phyloP scores from a whole-genome alignment of 2,329 filamentous ascomycete species.

The Septoria petroselini region DNA sequence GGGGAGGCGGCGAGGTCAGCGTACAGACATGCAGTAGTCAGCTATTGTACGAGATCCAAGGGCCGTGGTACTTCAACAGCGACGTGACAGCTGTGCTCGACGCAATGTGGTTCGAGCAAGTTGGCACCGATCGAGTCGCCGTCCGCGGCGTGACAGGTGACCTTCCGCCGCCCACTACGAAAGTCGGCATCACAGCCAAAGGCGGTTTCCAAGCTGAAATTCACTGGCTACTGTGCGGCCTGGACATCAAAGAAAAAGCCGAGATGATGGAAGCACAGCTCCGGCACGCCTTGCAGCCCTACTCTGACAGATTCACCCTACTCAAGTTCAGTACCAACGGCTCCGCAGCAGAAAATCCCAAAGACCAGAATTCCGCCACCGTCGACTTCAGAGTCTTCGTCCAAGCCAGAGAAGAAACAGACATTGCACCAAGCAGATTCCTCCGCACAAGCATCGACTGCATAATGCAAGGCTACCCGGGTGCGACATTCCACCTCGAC shows the following conservation, averaged over 20 bases:
- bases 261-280: slow-evolving; percentile 47
- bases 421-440: slow-evolving; percentile 34
- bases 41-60: slow-evolving; percentile 55
- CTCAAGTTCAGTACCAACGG: slow-evolving; percentile 44
- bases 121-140: slow-evolving; percentile 50
- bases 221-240: slow-evolving; percentile 46
- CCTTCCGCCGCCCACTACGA: slow-evolving; percentile 52
- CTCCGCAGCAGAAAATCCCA: slow-evolving; percentile 44
- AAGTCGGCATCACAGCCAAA: slow-evolving; percentile 48
- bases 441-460: slow-evolving; percentile 43
- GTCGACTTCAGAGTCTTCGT: slow-evolving; percentile 48
- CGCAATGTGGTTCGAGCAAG: slow-evolving; percentile 52
- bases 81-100: slow-evolving; percentile 55
- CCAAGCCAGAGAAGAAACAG: slow-evolving; percentile 32
- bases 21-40: slow-evolving; percentile 54
- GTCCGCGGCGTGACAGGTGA: slow-evolving; percentile 46
- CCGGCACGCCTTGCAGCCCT: slow-evolving; percentile 41
- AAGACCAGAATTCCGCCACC: slow-evolving; percentile 47
- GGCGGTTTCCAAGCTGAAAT: slow-evolving; percentile 50
- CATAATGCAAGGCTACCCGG: slow-evolving; percentile 43
- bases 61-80: slow-evolving; percentile 56
- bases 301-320: slow-evolving; percentile 38
- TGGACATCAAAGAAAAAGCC: slow-evolving; percentile 48
- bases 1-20: slow-evolving; percentile 39
- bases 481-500: slow-evolving; percentile 35